These are phyloP conservation scores for Quercus parvula DNA, from an alignment of 306 rosid species.

Conservation along the genomic window DNA sequence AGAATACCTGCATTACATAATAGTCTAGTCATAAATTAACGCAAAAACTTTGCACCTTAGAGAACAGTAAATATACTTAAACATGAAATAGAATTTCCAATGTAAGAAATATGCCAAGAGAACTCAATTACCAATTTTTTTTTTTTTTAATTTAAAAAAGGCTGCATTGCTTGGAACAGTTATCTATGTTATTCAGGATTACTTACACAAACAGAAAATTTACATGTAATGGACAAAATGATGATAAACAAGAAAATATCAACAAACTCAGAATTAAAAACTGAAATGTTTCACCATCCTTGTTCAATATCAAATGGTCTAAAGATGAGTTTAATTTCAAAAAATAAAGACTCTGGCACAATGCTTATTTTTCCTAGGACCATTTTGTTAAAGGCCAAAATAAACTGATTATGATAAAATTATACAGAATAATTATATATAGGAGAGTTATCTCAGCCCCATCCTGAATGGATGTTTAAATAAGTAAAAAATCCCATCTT, in stretches of 20 bases:
- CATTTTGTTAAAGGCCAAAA: neutral
- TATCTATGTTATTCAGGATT: neutral
- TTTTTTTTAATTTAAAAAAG: neutral
- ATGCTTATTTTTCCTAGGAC: neutral
- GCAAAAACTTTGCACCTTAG: neutral
- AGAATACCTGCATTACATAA: conserved; percentile 63
- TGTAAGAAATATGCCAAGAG: neutral
- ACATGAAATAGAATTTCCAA: neutral
- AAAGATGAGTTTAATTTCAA: neutral
- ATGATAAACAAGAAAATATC: neutral
- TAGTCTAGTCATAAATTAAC: neutral
- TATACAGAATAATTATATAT: neutral
- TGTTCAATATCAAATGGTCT: neutral
- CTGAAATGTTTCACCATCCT: no score
- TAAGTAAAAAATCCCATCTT: neutral
- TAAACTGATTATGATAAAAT: neutral
- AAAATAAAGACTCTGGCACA: neutral
- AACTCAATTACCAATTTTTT: neutral
- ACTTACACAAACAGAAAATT: conserved; percentile 6
- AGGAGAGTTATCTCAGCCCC: conserved; percentile 1
- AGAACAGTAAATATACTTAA: neutral
- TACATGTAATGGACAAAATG: neutral
- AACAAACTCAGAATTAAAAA: neutral
- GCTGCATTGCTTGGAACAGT: neutral
- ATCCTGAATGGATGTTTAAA: neutral